Conservation (phyloP, 2,329 filamentous ascomycete species). For the Nigrospora sphaerica region DNA sequence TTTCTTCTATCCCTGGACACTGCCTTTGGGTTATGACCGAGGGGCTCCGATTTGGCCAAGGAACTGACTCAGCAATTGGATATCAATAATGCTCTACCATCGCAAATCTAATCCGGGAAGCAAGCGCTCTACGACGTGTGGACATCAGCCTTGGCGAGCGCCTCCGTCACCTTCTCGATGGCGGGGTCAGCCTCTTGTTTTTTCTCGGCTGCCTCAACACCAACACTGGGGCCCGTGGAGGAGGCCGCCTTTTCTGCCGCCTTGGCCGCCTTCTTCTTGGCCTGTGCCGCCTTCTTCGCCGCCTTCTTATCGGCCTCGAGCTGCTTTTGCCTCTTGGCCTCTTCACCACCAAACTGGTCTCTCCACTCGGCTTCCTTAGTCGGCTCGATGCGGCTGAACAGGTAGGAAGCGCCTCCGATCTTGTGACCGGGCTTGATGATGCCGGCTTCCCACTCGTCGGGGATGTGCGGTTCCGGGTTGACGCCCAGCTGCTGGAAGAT, state of each 20-base stretch:
- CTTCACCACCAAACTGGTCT: conserved; percentile 46
- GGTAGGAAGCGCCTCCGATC: conserved; percentile 59
- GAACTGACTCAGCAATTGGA: too few relatives aligned
- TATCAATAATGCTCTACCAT: too few relatives aligned
- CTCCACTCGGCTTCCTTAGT: conserved; percentile 69
- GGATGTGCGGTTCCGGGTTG: conserved; percentile 42
- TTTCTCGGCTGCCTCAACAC: too few relatives aligned
- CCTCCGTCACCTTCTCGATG: too few relatives aligned
- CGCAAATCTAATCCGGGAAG: too few relatives aligned
- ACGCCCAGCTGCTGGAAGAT: conserved; percentile 58
- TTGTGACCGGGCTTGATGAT: conserved; percentile 55
- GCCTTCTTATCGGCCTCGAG: conserved; percentile 16
- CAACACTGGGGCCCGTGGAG: too few relatives aligned
- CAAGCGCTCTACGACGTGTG: too few relatives aligned
- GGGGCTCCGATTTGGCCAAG: too few relatives aligned
- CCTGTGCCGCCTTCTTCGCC: conserved; percentile 21
- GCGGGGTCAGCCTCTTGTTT: too few relatives aligned
- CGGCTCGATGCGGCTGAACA: conserved; percentile 66
- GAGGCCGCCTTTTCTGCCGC: neutral
- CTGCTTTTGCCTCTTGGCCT: conserved; percentile 22
- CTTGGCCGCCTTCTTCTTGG: conserved; percentile 11
- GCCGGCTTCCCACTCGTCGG: conserved; percentile 43
- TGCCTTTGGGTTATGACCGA: too few relatives aligned
- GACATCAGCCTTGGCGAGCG: too few relatives aligned
- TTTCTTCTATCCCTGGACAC: too few relatives aligned